phyloP scores from a whole-genome alignment of 2,329 filamentous ascomycete genomes.

The Proliferodiscus dingleyae region DNA sequence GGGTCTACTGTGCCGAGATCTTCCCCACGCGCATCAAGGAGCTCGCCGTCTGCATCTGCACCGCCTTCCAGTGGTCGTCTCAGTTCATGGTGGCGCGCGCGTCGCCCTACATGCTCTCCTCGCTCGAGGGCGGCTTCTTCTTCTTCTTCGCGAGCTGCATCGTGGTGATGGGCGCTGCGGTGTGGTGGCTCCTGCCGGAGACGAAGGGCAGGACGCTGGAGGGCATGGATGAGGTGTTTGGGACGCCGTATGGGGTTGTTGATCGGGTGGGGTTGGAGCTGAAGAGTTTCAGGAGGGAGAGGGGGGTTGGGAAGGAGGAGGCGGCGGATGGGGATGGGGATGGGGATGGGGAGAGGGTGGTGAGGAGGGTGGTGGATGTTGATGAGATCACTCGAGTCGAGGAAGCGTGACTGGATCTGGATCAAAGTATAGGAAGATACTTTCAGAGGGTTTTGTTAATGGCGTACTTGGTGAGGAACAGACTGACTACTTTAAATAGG shows the following conservation, averaged over 20 bases:
- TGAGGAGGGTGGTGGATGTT: too few species aligned
- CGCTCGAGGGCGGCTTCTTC: conserved; percentile 60
- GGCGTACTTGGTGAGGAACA: too few species aligned
- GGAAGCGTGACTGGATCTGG: too few species aligned
- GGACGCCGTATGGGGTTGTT: background rate
- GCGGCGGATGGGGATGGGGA: background rate
- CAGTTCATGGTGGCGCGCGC: conserved; percentile 67
- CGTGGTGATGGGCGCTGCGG: conserved; percentile 51
- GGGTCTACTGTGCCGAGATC: conserved; percentile 73
- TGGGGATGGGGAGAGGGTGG: background rate
- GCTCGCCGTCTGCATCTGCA: conserved; percentile 67
- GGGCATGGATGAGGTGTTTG: conserved; percentile 45
- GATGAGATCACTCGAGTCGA: too few species aligned
- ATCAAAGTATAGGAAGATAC: too few species aligned
- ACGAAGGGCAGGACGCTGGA: conserved; percentile 63
- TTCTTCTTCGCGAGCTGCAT: conserved; percentile 65
- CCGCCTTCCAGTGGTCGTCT: conserved; percentile 63
- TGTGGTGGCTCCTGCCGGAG: conserved; percentile 60
- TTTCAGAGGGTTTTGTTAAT: too few species aligned
- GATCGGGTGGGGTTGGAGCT: background rate
- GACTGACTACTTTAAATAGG: too few species aligned
- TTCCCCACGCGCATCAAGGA: conserved; percentile 66
- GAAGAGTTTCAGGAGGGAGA: background rate
- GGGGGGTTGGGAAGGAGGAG: background rate
- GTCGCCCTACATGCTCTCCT: conserved; percentile 59